These are phyloP conservation scores for Talaromyces marneffei DNA, from an alignment of 2,329 filamentous ascomycete genomes.

Conservation along the genomic window DNA sequence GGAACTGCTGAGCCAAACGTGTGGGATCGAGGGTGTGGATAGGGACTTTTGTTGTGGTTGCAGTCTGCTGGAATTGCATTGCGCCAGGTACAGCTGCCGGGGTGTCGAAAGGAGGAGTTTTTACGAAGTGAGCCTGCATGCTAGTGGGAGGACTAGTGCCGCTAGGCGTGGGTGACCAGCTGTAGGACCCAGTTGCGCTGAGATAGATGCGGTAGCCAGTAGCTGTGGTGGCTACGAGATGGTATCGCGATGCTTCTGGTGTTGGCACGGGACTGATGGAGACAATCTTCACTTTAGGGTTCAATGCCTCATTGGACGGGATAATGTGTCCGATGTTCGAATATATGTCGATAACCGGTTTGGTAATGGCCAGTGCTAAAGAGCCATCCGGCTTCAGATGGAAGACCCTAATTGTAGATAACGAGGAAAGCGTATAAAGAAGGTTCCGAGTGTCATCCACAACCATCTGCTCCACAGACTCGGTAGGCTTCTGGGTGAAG, in stretches of 20 bases:
- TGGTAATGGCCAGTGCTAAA: slow-evolving; percentile 51
- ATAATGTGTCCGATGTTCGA: slow-evolving; percentile 82
- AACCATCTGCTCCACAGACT: slow-evolving; percentile 70
- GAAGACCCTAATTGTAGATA: slow-evolving; percentile 85
- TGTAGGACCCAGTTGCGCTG: slow-evolving; percentile 73
- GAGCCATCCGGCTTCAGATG: slow-evolving; percentile 63
- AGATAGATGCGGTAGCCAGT: slow-evolving; percentile 89
- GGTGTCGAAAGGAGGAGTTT: slow-evolving; percentile 66
- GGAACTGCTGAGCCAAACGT: slow-evolving; percentile 51
- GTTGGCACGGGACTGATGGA: slow-evolving; percentile 83
- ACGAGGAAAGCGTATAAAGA: slow-evolving; percentile 83
- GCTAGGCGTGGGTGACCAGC: slow-evolving; percentile 49
- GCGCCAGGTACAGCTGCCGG: slow-evolving; percentile 20
- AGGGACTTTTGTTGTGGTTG: slow-evolving; percentile 48
- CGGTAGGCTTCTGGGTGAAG: slow-evolving; percentile 43
- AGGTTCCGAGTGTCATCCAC: slow-evolving; percentile 84
- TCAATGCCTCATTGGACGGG: slow-evolving; percentile 60
- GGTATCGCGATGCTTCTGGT: slow-evolving; percentile 73
- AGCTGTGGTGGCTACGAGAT: slow-evolving; percentile 82
- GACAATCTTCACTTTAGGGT: slow-evolving; percentile 68
- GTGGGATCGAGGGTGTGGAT: slow-evolving; percentile 39
- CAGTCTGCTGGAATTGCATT: slow-evolving; percentile 24
- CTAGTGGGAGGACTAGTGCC: slow-evolving; percentile 71
- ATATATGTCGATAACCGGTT: slow-evolving; percentile 49
- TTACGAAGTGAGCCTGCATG: slow-evolving; percentile 97